These are phyloP conservation scores for Termitomyces sp. DNA, from an alignment of 768 basidiomycete genomes.

Conservation along the genomic window DNA sequence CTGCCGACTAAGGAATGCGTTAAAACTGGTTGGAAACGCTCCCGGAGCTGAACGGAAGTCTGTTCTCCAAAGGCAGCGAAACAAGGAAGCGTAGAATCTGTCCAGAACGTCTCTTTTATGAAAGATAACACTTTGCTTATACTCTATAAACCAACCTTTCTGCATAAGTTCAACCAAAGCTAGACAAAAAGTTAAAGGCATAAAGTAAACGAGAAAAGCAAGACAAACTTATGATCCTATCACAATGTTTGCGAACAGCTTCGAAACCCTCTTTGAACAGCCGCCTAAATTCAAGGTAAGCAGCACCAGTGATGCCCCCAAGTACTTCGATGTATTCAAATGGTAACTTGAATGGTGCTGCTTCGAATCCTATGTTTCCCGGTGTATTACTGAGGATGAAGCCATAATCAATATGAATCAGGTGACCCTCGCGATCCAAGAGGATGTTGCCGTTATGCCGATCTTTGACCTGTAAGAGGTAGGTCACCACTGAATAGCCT, in stretches of 20 bases:
- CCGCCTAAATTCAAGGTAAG: constrained; percentile 78
- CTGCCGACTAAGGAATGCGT: constrained; percentile 83
- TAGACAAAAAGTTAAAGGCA: constrained; percentile 10
- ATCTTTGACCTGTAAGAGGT: constrained; percentile 96
- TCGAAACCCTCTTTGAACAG: constrained; percentile 94
- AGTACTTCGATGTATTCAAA: constrained; percentile 95
- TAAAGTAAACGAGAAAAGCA: neutral
- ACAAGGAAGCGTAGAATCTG: constrained; percentile 88
- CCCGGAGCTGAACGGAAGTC: constrained; percentile 81
- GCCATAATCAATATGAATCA: constrained; percentile 97
- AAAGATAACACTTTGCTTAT: neutral
- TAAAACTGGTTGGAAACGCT: constrained; percentile 89
- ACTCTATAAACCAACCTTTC: constrained; percentile 45
- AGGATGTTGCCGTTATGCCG: constrained; percentile 98
- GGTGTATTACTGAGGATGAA: constrained; percentile 98
- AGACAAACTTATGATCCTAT: constrained; percentile 83
- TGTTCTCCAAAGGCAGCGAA: constrained; percentile 89
- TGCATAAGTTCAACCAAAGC: constrained; percentile 95
- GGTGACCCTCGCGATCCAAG: constrained; percentile 89
- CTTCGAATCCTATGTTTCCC: constrained; percentile 97
- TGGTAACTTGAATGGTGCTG: constrained; percentile 97
- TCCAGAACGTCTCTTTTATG: neutral
- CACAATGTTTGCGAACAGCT: constrained; percentile 90
- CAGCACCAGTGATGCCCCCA: constrained; percentile 72
- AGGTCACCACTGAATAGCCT: constrained; percentile 96